Evolutionary conservation across 805 yeast species (phyloP).

Genomic region (Wickerhamomyces silvicola): DNA sequence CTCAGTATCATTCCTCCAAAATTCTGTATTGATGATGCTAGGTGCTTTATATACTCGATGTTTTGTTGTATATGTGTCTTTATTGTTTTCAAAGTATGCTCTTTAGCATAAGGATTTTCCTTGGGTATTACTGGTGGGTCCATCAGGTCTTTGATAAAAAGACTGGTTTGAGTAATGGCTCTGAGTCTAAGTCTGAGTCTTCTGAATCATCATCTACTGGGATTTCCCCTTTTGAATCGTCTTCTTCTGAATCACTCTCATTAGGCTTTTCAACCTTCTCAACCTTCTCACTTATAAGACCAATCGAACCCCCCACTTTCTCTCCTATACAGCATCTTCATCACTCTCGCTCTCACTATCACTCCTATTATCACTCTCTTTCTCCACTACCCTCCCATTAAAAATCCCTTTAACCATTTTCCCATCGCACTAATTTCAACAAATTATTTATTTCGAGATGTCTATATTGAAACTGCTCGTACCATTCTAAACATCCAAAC

Average conservation of each 20-base stretch:
- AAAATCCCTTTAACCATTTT: slow-evolving; percentile 25
- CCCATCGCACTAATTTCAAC: slow-evolving; percentile 23
- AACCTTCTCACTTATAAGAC: slow-evolving; percentile 6
- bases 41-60: slow-evolving; percentile 13
- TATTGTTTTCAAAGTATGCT: slow-evolving; percentile 20
- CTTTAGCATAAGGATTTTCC: slow-evolving; percentile 14
- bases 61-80: slow-evolving; percentile 21
- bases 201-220: too few species aligned
- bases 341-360: slow-evolving; percentile 6
- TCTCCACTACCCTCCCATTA: slow-evolving; percentile 25
- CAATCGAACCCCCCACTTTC: slow-evolving; percentile 19
- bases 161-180: slow-evolving; percentile 19
- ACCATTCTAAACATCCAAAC: too few species aligned
- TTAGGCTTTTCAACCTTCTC: slow-evolving; percentile 6
- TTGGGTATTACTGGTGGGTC: slow-evolving; percentile 3
- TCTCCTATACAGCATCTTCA: slow-evolving; percentile 19
- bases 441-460: too few species aligned
- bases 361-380: slow-evolving; percentile 10
- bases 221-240: too few species aligned
- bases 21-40: slow-evolving; percentile 18
- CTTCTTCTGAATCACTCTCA: slow-evolving; percentile 4
- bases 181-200: too few species aligned
- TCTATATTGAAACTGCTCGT: too few species aligned
- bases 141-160: slow-evolving; percentile 16
- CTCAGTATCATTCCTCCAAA: slow-evolving; percentile 50